These are phyloP conservation scores for Ampelomyces quisqualis DNA, from an alignment of 2,329 filamentous ascomycete species.

Conservation along the genomic window DNA sequence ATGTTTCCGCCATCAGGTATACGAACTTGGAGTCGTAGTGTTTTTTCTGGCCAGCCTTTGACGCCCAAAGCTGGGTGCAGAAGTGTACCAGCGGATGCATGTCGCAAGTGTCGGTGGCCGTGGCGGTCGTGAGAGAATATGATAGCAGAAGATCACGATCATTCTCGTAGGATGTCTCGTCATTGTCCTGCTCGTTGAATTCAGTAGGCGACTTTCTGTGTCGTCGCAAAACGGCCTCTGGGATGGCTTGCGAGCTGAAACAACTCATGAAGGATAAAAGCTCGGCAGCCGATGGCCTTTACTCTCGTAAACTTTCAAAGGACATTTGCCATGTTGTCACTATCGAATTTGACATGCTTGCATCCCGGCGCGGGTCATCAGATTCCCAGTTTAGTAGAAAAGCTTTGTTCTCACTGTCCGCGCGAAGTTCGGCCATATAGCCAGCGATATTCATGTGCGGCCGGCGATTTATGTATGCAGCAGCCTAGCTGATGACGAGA, in stretches of 20 bases:
- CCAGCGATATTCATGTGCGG: constrained; percentile 11
- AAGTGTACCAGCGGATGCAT: constrained; percentile 23
- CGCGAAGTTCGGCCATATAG: constrained; percentile 46
- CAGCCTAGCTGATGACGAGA: constrained; percentile 39
- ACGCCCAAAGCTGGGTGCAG: constrained; percentile 17
- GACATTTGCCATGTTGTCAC: constrained; percentile 42
- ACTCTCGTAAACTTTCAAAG: constrained; percentile 38
- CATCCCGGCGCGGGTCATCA: constrained; percentile 39
- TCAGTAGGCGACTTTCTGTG: constrained; percentile 10
- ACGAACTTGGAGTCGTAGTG: constrained; percentile 14
- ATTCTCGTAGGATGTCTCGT: constrained; percentile 10
- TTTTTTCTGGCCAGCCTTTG: constrained; percentile 4
- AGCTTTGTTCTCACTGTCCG: constrained; percentile 32
- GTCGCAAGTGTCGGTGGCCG: constrained; percentile 5
- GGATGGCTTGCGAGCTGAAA: constrained; percentile 49
- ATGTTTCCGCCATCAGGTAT: constrained; percentile 9
- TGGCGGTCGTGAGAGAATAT: constrained; percentile 14
- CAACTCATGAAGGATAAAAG: constrained; percentile 53
- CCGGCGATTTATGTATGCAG: constrained; percentile 33
- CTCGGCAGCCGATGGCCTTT: constrained; percentile 41
- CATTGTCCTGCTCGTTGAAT: not conserved
- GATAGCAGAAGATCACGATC: constrained; percentile 16
- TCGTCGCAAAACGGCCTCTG: constrained; percentile 16
- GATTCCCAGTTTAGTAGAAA: constrained; percentile 24
- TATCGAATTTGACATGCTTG: constrained; percentile 39